Base-by-base conservation (phyloP, 1,139 yeast species). In the Meyerozyma carpophila region DNA sequence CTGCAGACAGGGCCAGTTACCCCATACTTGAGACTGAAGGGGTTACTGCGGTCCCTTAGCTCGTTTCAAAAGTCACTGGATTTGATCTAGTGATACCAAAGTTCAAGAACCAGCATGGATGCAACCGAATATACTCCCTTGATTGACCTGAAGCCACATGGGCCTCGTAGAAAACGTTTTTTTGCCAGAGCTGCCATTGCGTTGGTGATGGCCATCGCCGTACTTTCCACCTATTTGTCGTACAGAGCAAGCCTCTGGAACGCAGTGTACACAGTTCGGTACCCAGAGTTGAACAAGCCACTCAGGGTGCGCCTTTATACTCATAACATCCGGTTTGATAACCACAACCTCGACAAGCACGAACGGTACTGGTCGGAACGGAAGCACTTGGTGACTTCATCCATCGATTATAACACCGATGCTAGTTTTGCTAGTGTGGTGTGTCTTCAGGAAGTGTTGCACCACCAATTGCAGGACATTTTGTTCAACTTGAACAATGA, bases 361-460 rank as follows among this genome's bases (percentile, higher is more conserved):
- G 84, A 79, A 52, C 53, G 55, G 41, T 63, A 64, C 5, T 79
- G 84, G 84, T 45, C 43, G 4, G 57, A 58, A 37, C 65, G 82
- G 31, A 66, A 63, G 44, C 55, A 54, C 6, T 62, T 65, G 25
- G 61, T 77, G 6, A 60, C 67, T 31, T 62, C 66, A 34, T 63
- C 77, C 13, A 77, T 79, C 46, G 54, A 50, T 39, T 52, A 55
- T 48, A 45, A 58, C 45, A 65, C 75, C 6, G 37, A 34, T 11
- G 11, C 37, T 4, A 25, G 37, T 10, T 16, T 11, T n/a, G 71
- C 68, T 42, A 69, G 61, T 43, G 59, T 64, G 4, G 78, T 79
- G 9, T 73, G 81, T 42, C 63, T 79, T 32, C 84, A 79, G 54
- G 84, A 79, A 53, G 84, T 75, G 16, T 62, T 78, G 43, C 66